Base-by-base conservation (phyloP, 345 rosid species). In the Aurinia saxatilis region DNA sequence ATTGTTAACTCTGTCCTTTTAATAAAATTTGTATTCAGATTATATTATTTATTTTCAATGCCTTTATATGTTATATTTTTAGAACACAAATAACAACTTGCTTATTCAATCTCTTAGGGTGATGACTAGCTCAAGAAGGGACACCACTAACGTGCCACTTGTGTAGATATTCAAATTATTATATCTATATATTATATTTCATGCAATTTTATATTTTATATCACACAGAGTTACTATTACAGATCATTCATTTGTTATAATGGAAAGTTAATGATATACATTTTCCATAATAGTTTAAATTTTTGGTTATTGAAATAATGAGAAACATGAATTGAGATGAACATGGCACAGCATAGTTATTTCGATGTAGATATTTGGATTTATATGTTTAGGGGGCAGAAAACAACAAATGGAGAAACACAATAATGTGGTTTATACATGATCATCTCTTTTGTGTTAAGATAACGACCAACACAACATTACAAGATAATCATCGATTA, bases 51-150 rank as follows among this genome's bases (percentile, higher is more conserved):
- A 2, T 27, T 17, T 70, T 36, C 33, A 42, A n/a, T 47, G 44
- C 10, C 48, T 21, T 31, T 46, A 8, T 55, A 55, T 63, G 74
- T 56, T 70, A 70, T 70, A 63, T 52, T 55, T 63, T 56, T 47
- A 39, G 53, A 49, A 21, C 47, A 47, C 51, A 70, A 48, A 49
- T 63, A 21, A 63, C 65, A 70, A 70, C 70, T 63, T 70, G 74
- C 65, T 63, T 49, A 56, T 62, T 70, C 12, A 55, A 62, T 62
- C 36, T 68, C 47, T 30, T 30, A 42, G 7, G 74, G 23, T 55
- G 58, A 48, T 70, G 69, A 55, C 69, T 63, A 63, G 68, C 74
- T 48, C 38, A 63, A 70, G 69, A 70, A 63, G 69, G 74, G 74
- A 70, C 69, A 55, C 69, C 74, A 63, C 65, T 70, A 70, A 63